Percentiles rank a stretch among this genome's conserved stretches.
Conservation (phyloP, 1,139 yeast species). For the Suhomyces kunorum region DNA sequence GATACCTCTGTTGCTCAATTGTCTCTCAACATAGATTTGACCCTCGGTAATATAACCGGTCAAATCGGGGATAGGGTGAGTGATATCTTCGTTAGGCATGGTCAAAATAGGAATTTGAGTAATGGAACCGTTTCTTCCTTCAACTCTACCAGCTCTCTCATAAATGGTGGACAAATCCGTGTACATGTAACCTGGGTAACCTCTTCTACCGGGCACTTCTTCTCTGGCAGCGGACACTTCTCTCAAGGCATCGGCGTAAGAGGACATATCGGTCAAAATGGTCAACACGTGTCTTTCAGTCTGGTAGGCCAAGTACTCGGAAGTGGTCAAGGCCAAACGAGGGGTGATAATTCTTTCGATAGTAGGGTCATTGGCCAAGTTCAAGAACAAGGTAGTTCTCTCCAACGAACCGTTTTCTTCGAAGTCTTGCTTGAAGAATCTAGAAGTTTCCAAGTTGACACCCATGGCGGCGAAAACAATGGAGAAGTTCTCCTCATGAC, state of each 20-base stretch:
- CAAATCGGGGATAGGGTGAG: constrained; percentile 99
- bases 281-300: constrained; percentile 99
- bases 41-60: constrained; percentile 99
- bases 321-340: constrained; percentile 98
- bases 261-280: constrained; percentile 97
- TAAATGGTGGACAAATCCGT: constrained; percentile 98
- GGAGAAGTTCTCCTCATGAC: constrained; percentile 98
- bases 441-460: constrained; percentile 86
- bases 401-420: constrained; percentile 98
- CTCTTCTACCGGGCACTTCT: constrained; percentile 99
- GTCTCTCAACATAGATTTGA: constrained; percentile 96
- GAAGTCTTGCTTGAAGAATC: constrained; percentile 97
- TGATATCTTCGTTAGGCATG: constrained; percentile 99
- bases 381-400: constrained; percentile 93
- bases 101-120: constrained; percentile 98
- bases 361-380: constrained; percentile 98
- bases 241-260: constrained; percentile 98
- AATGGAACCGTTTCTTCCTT: constrained; percentile 98
- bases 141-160: constrained; percentile 99
- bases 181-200: constrained; percentile 99
- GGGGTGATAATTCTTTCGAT: constrained; percentile 99
- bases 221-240: constrained; percentile 99
- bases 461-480: constrained; percentile 99
- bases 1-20: constrained; percentile 90
- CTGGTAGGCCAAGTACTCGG: constrained; percentile 97